Evolutionary conservation across 106 monocot genomes (phyloP), one percentile per base, ranked within the genome.

Genomic region (Xerophyta viscosa): DNA sequence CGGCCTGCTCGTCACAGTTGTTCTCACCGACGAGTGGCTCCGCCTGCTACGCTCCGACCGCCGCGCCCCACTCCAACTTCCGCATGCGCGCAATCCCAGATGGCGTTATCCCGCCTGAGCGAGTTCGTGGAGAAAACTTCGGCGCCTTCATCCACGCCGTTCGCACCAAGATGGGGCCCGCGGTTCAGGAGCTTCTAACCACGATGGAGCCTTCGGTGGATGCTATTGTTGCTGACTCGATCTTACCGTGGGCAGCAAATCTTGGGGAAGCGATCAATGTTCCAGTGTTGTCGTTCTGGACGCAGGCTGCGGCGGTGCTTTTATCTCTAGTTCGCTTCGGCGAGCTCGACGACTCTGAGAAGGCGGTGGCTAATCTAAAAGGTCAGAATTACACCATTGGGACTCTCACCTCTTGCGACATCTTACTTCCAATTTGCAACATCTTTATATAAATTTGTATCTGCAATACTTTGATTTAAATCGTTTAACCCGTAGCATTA

Each of bases 41-140:
- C 46, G 52, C 63, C 50, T 77, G 12, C 53, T 80, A 24, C 52
- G n/a, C 37, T 19, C 0, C 52, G 29, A 13, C 18, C 22, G 37
- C 24, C 3, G 24, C 45, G 7, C 31, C 50, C 3, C 66, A 26
- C 58, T 6, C 39, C 67, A 0, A 36, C 7, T 27, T 20, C 81
- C 48, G 43, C 57, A 24, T 85, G 24, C 56, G 26, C n/a, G 27
- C 81, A 41, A 56, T 91, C 37, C 85, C 91, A 2, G 78, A 91
- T 58, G n/a, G n/a, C n/a, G 77, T 81, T 55, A 66, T 85, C 55
- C 85, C 84, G 9, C 78, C 81, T 6, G 85, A 91, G 61, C 39
- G 37, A 31, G 58, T 47, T 51, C 80, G 81, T 0, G 77, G 49
- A 15, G 55, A 41, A 7, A 62, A 91, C 63, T 41, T 55, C 63